Conservation (phyloP, 176 grass and related monocot genomes). For the Pontederia crassipes region DNA sequence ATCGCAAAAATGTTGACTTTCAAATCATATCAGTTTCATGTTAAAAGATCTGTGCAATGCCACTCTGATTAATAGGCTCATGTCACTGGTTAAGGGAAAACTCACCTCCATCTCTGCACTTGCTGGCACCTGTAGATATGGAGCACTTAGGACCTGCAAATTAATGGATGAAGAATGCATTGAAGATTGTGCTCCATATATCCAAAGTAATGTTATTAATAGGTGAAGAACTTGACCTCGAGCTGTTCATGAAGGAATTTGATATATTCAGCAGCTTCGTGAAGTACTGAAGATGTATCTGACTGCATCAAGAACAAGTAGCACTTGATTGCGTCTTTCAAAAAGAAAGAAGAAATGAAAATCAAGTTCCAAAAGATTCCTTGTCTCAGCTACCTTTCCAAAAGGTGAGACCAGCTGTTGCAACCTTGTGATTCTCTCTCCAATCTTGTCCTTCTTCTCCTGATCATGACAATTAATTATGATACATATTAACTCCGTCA, state of each 20-base stretch:
- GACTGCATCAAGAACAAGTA: constrained; percentile 37
- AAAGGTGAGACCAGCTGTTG: constrained; percentile 93
- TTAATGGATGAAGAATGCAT: not conserved
- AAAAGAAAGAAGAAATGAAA: not conserved
- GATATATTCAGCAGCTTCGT: constrained; percentile 83
- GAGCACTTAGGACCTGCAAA: constrained; percentile 71
- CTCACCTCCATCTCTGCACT: constrained; percentile 48
- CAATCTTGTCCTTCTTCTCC: constrained; percentile 98
- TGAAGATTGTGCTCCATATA: too few relatives aligned
- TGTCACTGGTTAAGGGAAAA: not conserved
- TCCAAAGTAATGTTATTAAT: not conserved
- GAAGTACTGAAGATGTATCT: constrained; percentile 87
- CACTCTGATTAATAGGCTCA: too few relatives aligned
- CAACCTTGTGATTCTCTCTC: constrained; percentile 60
- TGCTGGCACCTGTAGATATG: constrained; percentile 47
- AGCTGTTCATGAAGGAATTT: constrained; percentile 93
- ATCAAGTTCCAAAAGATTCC: not conserved
- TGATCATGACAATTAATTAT: constrained; percentile 16
- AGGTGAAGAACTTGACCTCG: constrained; percentile 34
- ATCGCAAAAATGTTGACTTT: too few relatives aligned
- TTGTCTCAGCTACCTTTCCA: constrained; percentile 46
- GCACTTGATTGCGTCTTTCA: not conserved
- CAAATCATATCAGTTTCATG: too few relatives aligned
- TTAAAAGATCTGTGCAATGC: too few relatives aligned
- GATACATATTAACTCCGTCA: not conserved